Evolutionary conservation across 768 basidiomycete genomes (phyloP).

Genomic region (Phylloporus sp.): DNA sequence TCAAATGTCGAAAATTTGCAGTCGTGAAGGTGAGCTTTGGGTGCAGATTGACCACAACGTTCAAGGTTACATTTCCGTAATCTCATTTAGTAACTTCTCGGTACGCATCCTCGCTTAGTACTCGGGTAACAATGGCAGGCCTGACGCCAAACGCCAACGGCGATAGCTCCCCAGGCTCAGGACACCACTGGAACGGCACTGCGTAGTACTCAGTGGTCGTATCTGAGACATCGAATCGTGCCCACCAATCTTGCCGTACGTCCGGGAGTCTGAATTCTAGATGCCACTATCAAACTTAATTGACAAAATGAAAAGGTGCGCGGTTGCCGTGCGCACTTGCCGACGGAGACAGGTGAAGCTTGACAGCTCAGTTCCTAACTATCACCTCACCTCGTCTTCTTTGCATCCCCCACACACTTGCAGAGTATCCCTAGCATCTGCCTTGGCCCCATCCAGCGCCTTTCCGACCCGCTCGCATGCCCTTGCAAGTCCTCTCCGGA

Average conservation of each 20-base stretch:
- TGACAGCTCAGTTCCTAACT: slow-evolving; percentile 11
- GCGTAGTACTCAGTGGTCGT: neutral
- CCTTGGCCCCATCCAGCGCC: slow-evolving; percentile 36
- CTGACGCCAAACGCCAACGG: neutral
- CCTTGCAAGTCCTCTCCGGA: slow-evolving; percentile 46
- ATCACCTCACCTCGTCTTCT: slow-evolving; percentile 15
- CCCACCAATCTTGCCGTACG: neutral
- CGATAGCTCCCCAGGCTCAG: neutral
- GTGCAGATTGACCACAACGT: slow-evolving; percentile 17
- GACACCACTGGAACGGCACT: neutral
- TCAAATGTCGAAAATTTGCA: slow-evolving; percentile 26
- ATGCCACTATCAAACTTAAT: slow-evolving; percentile 15
- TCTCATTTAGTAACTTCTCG: slow-evolving; percentile 20
- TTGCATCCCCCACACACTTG: slow-evolving; percentile 46
- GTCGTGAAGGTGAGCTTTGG: slow-evolving; percentile 17
- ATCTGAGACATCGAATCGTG: neutral
- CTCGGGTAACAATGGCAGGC: slow-evolving; percentile 5
- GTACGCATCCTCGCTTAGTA: slow-evolving; percentile 12
- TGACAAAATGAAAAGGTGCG: slow-evolving; percentile 22
- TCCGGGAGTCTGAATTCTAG: neutral
- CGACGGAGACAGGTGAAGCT: slow-evolving; percentile 9
- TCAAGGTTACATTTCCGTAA: slow-evolving; percentile 22
- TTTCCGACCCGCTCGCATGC: slow-evolving; percentile 43
- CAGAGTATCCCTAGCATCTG: slow-evolving; percentile 39
- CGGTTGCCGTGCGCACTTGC: slow-evolving; percentile 15